A percentile compares a stretch with the other conserved stretches of the same genome.
phyloP scores from a whole-genome alignment of 1,284 basidiomycete species.

The Termitomyces sp. region DNA sequence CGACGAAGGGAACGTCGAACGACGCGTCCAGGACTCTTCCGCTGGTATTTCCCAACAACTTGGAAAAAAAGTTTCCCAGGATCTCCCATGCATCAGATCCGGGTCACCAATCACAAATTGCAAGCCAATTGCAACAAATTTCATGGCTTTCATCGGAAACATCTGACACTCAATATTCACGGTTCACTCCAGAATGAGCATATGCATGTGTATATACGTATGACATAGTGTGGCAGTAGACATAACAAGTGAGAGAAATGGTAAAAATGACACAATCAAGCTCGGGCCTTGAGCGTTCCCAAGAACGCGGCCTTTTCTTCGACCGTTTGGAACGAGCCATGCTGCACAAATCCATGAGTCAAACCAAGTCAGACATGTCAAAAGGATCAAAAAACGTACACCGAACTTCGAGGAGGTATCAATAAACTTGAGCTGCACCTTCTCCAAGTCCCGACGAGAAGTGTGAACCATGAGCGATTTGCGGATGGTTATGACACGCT shows the following conservation, averaged over 20 bases:
- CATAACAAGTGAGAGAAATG: conserved; percentile 14
- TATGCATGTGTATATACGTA: conserved; percentile 15
- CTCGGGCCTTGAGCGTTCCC: conserved; percentile 82
- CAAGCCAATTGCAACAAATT: neutral
- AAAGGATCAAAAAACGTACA: conserved; percentile 39
- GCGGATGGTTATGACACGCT: conserved; percentile 93
- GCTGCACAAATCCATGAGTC: conserved; percentile 39
- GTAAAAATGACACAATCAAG: conserved; percentile 37
- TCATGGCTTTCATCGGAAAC: neutral
- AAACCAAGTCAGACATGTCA: conserved; percentile 1
- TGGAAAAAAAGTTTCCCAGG: conserved; percentile 17
- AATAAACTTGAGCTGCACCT: conserved; percentile 98
- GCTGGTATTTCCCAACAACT: conserved; percentile 4
- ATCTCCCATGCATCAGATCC: no score
- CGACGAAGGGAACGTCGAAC: conserved; percentile 26
- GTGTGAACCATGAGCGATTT: conserved; percentile 88
- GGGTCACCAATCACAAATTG: conserved; percentile 10
- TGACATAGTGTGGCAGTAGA: conserved; percentile 15
- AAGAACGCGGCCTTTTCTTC: conserved; percentile 95
- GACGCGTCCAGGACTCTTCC: conserved; percentile 22
- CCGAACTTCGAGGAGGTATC: conserved; percentile 96
- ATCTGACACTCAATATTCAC: neutral
- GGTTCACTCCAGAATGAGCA: conserved; percentile 6
- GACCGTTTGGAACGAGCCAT: conserved; percentile 92
- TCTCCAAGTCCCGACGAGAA: conserved; percentile 88